Conservation (phyloP, 2,329 filamentous ascomycete genomes). For the Paecilomyces niveus region DNA sequence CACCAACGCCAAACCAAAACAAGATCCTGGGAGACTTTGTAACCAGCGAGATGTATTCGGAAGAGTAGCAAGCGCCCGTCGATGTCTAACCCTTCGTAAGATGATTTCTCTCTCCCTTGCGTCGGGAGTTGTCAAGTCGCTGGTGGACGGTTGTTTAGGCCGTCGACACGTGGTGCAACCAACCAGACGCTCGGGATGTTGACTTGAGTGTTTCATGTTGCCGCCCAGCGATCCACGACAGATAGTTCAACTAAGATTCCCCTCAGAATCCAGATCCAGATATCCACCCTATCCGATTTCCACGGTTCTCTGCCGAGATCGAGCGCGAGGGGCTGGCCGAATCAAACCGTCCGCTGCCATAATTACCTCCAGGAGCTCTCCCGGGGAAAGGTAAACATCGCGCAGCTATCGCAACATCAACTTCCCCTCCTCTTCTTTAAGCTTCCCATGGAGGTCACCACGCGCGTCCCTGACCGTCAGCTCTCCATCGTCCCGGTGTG, state of each 20-base stretch:
- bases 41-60: not conserved
- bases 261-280: not conserved
- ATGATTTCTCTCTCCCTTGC: not conserved
- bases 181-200: slow-evolving; percentile 1
- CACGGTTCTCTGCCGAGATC: not conserved
- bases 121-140: not conserved
- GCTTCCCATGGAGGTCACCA: not conserved
- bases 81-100: not conserved
- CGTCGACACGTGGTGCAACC: not conserved
- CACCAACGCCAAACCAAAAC: not conserved
- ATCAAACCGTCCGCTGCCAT: not conserved
- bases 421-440: not conserved
- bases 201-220: not conserved
- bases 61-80: too few species aligned
- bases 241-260: not conserved
- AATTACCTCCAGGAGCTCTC: not conserved
- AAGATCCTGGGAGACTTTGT: not conserved
- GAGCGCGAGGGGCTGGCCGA: not conserved
- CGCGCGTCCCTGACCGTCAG: not conserved
- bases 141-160: not conserved
- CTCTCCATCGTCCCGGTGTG: not conserved
- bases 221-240: not conserved
- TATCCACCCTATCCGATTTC: not conserved
- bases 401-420: not conserved
- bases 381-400: not conserved